Percentiles rank a stretch among this genome's conserved stretches.
Conservation (phyloP, 768 basidiomycete species). For the Cubamyces sp. region DNA sequence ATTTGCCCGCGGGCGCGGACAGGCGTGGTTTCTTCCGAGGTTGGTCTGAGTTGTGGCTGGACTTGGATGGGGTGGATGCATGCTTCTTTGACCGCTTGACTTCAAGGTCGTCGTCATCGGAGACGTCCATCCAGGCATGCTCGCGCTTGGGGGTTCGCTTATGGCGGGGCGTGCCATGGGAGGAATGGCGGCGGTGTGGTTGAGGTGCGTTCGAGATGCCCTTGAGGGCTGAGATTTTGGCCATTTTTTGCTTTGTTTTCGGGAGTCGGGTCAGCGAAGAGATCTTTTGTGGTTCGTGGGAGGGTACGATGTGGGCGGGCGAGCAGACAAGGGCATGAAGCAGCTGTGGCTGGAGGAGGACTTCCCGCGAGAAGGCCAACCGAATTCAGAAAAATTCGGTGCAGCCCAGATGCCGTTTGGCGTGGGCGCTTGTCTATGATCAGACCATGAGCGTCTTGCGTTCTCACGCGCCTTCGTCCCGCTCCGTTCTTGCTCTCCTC, state of each 20-base stretch:
- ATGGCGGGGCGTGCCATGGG: slow-evolving; percentile 11
- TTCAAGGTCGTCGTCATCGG: slow-evolving; percentile 37
- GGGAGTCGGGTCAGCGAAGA: background rate
- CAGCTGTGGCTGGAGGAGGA: background rate
- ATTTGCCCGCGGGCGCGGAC: slow-evolving; percentile 13
- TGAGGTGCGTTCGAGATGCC: slow-evolving; percentile 25
- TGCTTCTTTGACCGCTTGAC: slow-evolving; percentile 19
- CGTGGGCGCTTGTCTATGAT: background rate
- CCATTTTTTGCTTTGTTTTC: slow-evolving; percentile 4
- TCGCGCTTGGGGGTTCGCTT: slow-evolving; percentile 27
- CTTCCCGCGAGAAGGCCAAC: background rate
- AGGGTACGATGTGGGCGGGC: background rate
- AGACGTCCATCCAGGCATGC: slow-evolving; percentile 33
- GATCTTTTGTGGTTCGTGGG: slow-evolving; percentile 17
- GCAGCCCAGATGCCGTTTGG: background rate
- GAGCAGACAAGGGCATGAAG: slow-evolving; percentile 11
- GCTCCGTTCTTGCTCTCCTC: background rate
- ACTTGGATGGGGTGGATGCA: background rate
- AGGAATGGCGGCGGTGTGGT: slow-evolving; percentile 9
- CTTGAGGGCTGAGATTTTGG: slow-evolving; percentile 27
- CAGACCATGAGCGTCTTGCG: slow-evolving; percentile 7
- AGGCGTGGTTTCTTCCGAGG: slow-evolving; percentile 22
- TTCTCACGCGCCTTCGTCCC: slow-evolving; percentile 2
- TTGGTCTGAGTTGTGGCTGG: slow-evolving; percentile 9
- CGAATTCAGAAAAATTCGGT: slow-evolving; percentile 2